These are phyloP conservation scores for Hansenula sp. DNA, from an alignment of 1,139 yeast species.

Conservation along the genomic window DNA sequence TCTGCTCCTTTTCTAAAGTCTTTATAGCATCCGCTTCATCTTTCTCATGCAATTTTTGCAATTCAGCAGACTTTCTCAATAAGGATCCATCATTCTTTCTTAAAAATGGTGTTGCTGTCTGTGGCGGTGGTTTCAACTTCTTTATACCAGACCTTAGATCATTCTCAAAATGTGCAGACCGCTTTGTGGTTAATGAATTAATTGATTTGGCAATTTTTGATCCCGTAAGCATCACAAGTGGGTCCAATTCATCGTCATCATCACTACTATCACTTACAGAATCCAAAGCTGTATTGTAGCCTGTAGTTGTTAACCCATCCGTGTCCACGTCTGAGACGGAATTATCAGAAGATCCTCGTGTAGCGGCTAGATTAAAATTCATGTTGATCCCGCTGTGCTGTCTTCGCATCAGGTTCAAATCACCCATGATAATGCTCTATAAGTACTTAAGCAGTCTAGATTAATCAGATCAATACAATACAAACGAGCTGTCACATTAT, in stretches of 20 bases:
- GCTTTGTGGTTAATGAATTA: slow-evolving; percentile 1
- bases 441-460: no score
- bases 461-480: neutral
- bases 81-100: neutral
- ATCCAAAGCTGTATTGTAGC: neutral
- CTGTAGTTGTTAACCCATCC: neutral
- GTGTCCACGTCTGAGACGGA: neutral
- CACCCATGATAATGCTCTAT: no score
- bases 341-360: no score
- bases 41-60: slow-evolving; percentile 7
- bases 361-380: no score
- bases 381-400: no score
- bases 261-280: slow-evolving; percentile 2
- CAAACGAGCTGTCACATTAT: neutral
- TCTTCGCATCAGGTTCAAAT: no score
- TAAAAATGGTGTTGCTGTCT: slow-evolving; percentile 3
- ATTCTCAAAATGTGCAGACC: slow-evolving; percentile 9
- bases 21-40: slow-evolving; percentile 10
- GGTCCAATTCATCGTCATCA: slow-evolving; percentile 8
- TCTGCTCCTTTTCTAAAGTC: slow-evolving; percentile 3
- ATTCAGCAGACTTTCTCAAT: slow-evolving; percentile 2
- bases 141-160: slow-evolving; percentile 4
- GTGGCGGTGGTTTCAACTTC: slow-evolving; percentile 7
- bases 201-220: neutral
- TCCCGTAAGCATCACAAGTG: slow-evolving; percentile 3